Conservation (phyloP, 2,329 filamentous ascomycete genomes). For the Hypoxylon sp. region DNA sequence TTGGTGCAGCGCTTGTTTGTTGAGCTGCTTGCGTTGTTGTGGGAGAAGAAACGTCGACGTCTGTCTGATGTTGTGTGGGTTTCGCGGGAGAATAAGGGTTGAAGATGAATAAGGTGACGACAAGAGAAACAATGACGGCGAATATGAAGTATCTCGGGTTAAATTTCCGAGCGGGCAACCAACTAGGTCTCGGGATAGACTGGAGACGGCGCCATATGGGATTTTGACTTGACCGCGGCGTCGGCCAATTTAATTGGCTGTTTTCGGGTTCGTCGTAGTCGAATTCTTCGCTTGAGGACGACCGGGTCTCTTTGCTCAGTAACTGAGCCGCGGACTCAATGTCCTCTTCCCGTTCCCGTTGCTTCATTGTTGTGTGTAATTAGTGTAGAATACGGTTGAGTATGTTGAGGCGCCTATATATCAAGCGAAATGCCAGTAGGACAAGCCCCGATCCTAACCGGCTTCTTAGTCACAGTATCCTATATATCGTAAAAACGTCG, state of each 20-base stretch:
- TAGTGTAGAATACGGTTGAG: conserved; percentile 16
- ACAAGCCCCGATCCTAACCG: conserved; percentile 7
- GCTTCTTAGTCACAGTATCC: conserved; percentile 1
- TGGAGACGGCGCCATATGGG: conserved; percentile 46
- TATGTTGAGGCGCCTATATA: conserved; percentile 9
- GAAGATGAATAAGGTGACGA: conserved; percentile 48
- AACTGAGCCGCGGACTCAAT: conserved; percentile 48
- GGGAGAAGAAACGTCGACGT: conserved; percentile 35
- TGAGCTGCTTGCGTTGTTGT: conserved; percentile 10
- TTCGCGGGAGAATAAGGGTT: conserved; percentile 47
- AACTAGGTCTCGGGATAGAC: conserved; percentile 44
- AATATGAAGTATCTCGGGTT: conserved; percentile 47
- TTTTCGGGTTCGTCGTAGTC: conserved; percentile 43
- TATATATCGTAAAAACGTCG: conserved; percentile 5
- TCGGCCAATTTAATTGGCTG: conserved; percentile 39
- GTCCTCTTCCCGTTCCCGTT: conserved; percentile 43
- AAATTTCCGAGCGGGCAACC: conserved; percentile 47
- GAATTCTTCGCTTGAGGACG: conserved; percentile 43
- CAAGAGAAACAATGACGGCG: conserved; percentile 44
- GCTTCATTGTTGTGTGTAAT: conserved; percentile 41
- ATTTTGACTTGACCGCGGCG: conserved; percentile 27
- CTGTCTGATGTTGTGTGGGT: conserved; percentile 37
- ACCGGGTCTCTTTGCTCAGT: conserved; percentile 44
- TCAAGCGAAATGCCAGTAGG: conserved; percentile 8
- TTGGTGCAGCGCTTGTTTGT: conserved; percentile 1